Conservation (phyloP, 148 eudicot species). For the Persicaria maculosa region DNA sequence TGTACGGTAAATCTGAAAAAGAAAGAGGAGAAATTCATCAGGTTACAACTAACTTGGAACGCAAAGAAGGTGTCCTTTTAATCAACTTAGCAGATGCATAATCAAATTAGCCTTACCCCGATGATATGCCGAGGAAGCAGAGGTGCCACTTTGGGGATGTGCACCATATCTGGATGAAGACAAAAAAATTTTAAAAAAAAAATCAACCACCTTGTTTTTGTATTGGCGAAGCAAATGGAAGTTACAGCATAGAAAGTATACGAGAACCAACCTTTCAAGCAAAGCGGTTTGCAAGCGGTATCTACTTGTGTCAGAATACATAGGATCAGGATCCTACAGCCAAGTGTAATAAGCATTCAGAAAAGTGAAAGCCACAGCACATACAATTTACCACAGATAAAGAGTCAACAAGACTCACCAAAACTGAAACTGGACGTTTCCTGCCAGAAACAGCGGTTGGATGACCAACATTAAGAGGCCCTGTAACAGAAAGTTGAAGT, state of each 20-base stretch:
- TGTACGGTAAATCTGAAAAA: slow-evolving; percentile 21
- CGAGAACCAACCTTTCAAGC: background rate
- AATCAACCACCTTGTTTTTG: background rate
- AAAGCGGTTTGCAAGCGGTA: slow-evolving; percentile 7
- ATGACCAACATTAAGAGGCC: slow-evolving; percentile 18
- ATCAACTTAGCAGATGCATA: slow-evolving; percentile 27
- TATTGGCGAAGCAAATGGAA: background rate
- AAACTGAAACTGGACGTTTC: slow-evolving; percentile 24
- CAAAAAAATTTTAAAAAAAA: background rate
- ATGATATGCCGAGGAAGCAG: slow-evolving; percentile 13
- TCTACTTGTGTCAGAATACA: slow-evolving; percentile 20
- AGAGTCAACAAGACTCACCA: slow-evolving; percentile 17
- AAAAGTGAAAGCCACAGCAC: background rate
- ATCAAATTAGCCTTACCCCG: slow-evolving; percentile 13
- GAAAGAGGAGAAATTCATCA: background rate
- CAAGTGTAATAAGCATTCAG: background rate
- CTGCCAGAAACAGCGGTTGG: slow-evolving; percentile 18
- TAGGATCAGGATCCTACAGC: slow-evolving; percentile 29
- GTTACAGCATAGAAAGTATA: background rate
- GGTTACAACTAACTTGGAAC: background rate
- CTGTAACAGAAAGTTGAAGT: slow-evolving; percentile 8
- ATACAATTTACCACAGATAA: background rate
- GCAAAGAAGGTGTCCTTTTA: background rate
- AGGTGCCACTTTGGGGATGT: slow-evolving; percentile 8
- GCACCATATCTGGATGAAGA: slow-evolving; percentile 14